Percentiles rank a stretch among this genome's conserved stretches.
These are phyloP conservation scores for Klebsormidium nitens DNA, from an alignment of 139 green algal species.

Conservation along the genomic window DNA sequence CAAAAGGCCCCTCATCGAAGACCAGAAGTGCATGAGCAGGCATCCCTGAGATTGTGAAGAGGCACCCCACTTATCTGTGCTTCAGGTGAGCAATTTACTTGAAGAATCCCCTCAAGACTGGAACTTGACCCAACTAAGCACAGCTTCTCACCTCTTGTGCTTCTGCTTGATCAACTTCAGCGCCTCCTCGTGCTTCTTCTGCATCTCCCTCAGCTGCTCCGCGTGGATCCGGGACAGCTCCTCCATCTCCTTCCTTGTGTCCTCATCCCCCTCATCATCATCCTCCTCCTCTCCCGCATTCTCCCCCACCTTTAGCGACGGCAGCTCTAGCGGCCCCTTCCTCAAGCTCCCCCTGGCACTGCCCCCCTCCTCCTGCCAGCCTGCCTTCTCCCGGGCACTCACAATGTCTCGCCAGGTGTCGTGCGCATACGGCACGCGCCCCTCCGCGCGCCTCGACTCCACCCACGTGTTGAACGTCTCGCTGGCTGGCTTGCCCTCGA, in stretches of 20 bases:
- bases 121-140: no score
- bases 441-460: not conserved
- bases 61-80: no score
- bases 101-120: no score
- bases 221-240: constrained; percentile 17
- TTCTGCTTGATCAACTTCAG: no score
- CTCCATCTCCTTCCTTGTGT: constrained; percentile 18
- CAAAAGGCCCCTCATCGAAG: no score
- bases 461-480: not conserved
- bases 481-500: no score
- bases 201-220: constrained; percentile 8
- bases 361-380: not conserved
- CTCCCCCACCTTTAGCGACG: constrained; percentile 1
- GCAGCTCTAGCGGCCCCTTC: not conserved
- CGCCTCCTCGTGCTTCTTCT: not conserved
- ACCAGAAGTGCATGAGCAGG: no score
- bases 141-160: no score
- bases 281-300: constrained; percentile 29
- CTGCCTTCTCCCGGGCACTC: not conserved
- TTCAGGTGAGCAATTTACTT: no score
- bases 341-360: not conserved
- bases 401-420: not conserved
- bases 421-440: constrained; percentile 2
- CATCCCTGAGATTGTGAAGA: no score
- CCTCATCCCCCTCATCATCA: constrained; percentile 4